Percentiles rank a stretch among this genome's conserved stretches.
phyloP scores from a whole-genome alignment of 805 yeast genomes.

The Candida arabinofermentans region DNA sequence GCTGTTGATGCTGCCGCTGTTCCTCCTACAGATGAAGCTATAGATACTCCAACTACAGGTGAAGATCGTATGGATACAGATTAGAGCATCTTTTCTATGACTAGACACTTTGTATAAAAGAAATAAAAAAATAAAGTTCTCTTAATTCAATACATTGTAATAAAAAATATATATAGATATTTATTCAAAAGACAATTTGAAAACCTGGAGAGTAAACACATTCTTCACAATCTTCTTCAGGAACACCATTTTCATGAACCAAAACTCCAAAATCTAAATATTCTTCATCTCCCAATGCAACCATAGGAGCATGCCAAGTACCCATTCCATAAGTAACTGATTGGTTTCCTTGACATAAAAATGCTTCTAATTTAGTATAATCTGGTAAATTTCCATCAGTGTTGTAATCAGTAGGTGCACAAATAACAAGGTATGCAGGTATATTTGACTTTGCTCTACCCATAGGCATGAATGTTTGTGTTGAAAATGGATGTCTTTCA shows the following conservation, averaged over 20 bases:
- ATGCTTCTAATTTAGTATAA: slow-evolving; percentile 57
- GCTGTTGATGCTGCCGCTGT: slow-evolving; percentile 11
- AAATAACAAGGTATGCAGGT: slow-evolving; percentile 72
- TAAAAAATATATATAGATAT: neutral
- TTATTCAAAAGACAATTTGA: slow-evolving; percentile 27
- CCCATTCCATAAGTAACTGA: slow-evolving; percentile 85
- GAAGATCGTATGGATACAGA: slow-evolving; percentile 37
- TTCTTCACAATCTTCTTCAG: slow-evolving; percentile 80
- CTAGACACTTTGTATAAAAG: slow-evolving; percentile 2
- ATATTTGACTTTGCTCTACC: slow-evolving; percentile 45
- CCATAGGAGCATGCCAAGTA: slow-evolving; percentile 97
- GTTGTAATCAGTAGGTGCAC: slow-evolving; percentile 53
- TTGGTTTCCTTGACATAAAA: slow-evolving; percentile 75
- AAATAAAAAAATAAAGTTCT: neutral
- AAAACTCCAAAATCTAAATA: slow-evolving; percentile 80
- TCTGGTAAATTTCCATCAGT: slow-evolving; percentile 52
- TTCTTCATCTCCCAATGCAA: slow-evolving; percentile 56
- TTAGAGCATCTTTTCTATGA: too few species aligned
- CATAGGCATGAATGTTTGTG: slow-evolving; percentile 92
- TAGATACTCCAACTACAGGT: slow-evolving; percentile 6
- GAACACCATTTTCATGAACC: slow-evolving; percentile 77
- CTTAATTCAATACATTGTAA: too few species aligned
- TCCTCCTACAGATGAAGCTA: slow-evolving; percentile 9
- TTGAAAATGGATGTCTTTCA: slow-evolving; percentile 85
- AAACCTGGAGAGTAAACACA: slow-evolving; percentile 63